Percentiles rank a stretch among this genome's conserved stretches.
Evolutionary conservation across 148 eudicot genomes (phyloP).

Genomic region (Spergularia bocconei): DNA sequence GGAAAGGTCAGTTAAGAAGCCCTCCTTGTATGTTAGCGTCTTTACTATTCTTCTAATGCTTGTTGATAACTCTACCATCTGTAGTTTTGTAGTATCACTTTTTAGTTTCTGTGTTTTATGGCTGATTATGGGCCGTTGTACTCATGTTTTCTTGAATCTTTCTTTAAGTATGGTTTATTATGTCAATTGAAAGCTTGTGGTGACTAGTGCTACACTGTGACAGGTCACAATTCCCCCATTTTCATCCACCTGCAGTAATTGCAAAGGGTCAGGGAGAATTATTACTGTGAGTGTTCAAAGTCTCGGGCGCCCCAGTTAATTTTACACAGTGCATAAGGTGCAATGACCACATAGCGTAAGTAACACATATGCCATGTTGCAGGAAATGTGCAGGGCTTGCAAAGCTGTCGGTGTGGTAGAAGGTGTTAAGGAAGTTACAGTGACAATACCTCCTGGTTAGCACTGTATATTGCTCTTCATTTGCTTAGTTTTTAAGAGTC

Average conservation of each 20-base stretch:
- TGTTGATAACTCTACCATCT: not conserved
- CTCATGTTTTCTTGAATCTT: not conserved
- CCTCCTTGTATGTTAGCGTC: not conserved
- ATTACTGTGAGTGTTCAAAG: slow-evolving; percentile 49
- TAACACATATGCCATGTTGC: slow-evolving; percentile 20
- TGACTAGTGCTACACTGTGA: slow-evolving; percentile 16
- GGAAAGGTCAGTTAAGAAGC: slow-evolving; percentile 59
- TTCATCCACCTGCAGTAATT: slow-evolving; percentile 62
- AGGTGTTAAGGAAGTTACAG: slow-evolving; percentile 69
- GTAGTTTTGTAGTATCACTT: not conserved
- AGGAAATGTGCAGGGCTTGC: slow-evolving; percentile 76
- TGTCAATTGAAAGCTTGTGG: not conserved
- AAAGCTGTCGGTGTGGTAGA: slow-evolving; percentile 66
- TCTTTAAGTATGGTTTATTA: not conserved
- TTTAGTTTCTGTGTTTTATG: not conserved
- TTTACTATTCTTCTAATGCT: not conserved
- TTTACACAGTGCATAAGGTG: not conserved
- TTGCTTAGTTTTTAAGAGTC: not conserved
- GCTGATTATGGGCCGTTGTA: too few species aligned
- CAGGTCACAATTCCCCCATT: slow-evolving; percentile 89
- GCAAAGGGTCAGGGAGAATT: slow-evolving; percentile 76
- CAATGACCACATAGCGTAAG: not conserved
- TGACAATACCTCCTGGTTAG: slow-evolving; percentile 82
- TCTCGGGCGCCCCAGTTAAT: not conserved
- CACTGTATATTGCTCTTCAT: slow-evolving; percentile 20